A percentile compares a stretch with the other conserved stretches of the same genome.
These are phyloP conservation scores for Luffa aegyptiaca DNA, from an alignment of 306 rosid species.

Conservation along the genomic window DNA sequence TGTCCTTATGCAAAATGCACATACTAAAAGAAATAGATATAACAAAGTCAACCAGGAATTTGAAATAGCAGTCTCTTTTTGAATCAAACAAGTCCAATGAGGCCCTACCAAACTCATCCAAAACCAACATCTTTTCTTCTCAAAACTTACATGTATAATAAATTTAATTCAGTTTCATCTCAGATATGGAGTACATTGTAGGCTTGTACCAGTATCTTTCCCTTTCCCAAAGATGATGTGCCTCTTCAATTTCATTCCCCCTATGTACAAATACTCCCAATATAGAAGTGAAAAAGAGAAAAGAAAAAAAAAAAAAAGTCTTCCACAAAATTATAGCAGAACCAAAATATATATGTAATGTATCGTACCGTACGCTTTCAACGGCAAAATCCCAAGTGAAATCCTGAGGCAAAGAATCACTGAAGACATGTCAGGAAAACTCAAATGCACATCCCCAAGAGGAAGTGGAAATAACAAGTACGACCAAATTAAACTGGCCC, in stretches of 20 bases:
- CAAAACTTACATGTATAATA: constrained; percentile 7
- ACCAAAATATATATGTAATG: neutral
- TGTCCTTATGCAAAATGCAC: neutral
- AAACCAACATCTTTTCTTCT: neutral
- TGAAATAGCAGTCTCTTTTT: neutral
- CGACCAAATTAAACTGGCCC: neutral
- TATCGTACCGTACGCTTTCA: neutral
- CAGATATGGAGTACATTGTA: constrained; percentile 22
- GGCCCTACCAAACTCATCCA: constrained; percentile 1
- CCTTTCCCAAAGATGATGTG: neutral
- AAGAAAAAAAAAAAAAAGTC: neutral
- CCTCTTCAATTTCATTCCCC: neutral
- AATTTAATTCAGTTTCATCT: constrained; percentile 22
- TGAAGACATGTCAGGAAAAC: neutral
- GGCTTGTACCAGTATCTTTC: neutral
- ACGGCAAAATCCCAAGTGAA: neutral
- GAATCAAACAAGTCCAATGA: neutral
- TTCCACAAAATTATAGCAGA: neutral
- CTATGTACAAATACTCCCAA: constrained; percentile 8
- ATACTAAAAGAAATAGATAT: neutral
- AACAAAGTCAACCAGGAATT: neutral
- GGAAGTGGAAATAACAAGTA: neutral
- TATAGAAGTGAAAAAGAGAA: neutral
- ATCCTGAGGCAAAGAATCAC: neutral
- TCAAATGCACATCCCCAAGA: neutral